These are phyloP conservation scores for Cutaneotrichosporon sp. DNA, from an alignment of 1,284 basidiomycete species.

Conservation along the genomic window DNA sequence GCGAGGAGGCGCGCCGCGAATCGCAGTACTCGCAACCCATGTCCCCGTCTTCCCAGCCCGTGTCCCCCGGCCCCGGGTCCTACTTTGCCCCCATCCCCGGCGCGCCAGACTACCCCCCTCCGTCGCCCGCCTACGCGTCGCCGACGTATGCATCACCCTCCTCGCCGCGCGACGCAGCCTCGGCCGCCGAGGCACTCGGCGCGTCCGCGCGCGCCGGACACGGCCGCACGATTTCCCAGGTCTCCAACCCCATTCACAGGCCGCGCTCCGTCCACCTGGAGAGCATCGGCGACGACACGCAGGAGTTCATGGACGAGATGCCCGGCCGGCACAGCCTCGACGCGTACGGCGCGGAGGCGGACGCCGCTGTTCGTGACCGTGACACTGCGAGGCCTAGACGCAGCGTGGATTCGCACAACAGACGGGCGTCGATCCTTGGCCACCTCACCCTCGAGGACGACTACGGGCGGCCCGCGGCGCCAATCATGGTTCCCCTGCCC, in stretches of 20 bases:
- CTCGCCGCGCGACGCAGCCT: neutral
- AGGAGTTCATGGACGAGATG: constrained; percentile 15
- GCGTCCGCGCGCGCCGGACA: constrained; percentile 1
- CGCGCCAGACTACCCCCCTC: neutral
- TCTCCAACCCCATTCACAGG: constrained; percentile 6
- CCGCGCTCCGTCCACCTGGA: constrained; percentile 29
- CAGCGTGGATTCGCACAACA: neutral
- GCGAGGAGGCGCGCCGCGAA: neutral
- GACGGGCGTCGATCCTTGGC: constrained; percentile 12
- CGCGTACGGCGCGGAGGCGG: constrained; percentile 7
- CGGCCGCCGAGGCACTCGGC: constrained; percentile 8
- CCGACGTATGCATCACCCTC: neutral
- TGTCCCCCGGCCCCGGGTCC: neutral
- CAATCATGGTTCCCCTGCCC: constrained; percentile 37
- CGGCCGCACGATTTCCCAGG: constrained; percentile 19
- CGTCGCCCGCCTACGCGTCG: neutral
- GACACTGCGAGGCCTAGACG: neutral
- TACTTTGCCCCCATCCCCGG: neutral
- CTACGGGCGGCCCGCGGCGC: constrained; percentile 20
- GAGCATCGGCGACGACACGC: constrained; percentile 12
- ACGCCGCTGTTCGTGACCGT: constrained; percentile 11
- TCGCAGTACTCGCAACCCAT: too few species aligned
- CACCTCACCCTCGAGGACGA: constrained; percentile 15
- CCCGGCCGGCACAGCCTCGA: constrained; percentile 8
- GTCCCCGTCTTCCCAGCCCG: neutral